Percentiles rank a stretch among this genome's conserved stretches.
Conservation (phyloP, 2,329 filamentous ascomycete species). For the Diaporthe nobilis region DNA sequence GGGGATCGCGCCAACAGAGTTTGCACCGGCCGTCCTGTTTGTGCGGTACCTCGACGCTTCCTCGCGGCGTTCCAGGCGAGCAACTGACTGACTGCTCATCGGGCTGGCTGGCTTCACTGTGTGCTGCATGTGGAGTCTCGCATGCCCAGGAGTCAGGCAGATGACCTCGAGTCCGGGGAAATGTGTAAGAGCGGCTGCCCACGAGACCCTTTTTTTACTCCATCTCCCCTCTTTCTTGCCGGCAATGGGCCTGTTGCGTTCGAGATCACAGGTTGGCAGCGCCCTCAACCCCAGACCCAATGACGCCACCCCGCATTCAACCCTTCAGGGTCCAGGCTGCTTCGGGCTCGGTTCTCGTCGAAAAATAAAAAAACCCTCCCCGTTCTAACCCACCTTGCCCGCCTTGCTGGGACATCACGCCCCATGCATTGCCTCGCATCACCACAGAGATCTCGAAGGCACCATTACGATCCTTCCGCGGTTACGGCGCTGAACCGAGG, state of each 20-base stretch:
- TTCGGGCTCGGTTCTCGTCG: neutral
- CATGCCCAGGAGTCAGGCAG: slow-evolving; percentile 34
- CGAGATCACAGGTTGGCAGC: slow-evolving; percentile 17
- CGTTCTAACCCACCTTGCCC: slow-evolving; percentile 12
- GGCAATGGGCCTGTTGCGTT: slow-evolving; percentile 34
- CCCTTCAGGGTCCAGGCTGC: slow-evolving; percentile 31
- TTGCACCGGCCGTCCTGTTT: slow-evolving; percentile 16
- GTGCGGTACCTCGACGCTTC: slow-evolving; percentile 25
- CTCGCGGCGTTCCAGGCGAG: neutral
- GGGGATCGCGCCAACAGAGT: slow-evolving; percentile 28
- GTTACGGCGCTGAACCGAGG: slow-evolving; percentile 23
- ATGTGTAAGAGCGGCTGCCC: slow-evolving; percentile 31
- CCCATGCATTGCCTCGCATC: neutral
- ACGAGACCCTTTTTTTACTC: slow-evolving; percentile 36
- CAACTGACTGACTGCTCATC: slow-evolving; percentile 33
- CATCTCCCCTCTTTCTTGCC: slow-evolving; percentile 31
- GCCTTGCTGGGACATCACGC: slow-evolving; percentile 21
- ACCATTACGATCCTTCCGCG: slow-evolving; percentile 11
- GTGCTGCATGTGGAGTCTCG: slow-evolving; percentile 35
- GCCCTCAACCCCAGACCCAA: slow-evolving; percentile 22
- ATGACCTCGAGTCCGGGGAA: slow-evolving; percentile 41
- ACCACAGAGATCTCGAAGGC: neutral
- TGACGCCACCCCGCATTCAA: slow-evolving; percentile 40
- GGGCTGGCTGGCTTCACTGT: slow-evolving; percentile 6
- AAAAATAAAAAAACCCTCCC: slow-evolving; percentile 1